Percentiles rank a stretch among this genome's conserved stretches.
Conservation (phyloP, 2,329 filamentous ascomycete species). For the Epichloe gansuensis region DNA sequence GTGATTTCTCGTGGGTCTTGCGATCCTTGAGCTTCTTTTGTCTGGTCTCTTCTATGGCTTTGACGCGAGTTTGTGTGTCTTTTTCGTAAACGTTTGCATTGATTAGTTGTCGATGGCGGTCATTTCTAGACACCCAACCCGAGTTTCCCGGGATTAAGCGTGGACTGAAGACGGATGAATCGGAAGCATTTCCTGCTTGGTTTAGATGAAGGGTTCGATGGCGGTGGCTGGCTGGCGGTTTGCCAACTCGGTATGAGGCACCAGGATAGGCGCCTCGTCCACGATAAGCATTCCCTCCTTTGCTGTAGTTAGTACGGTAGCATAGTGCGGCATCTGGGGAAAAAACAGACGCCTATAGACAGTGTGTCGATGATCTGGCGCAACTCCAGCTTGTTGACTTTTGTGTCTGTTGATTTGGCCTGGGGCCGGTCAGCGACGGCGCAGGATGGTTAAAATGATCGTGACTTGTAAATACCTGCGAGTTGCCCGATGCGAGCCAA, state of each 20-base stretch:
- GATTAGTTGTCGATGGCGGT: conserved; percentile 71
- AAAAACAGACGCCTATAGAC: conserved; percentile 24
- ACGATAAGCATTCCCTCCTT: conserved; percentile 7
- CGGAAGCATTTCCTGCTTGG: conserved; percentile 19
- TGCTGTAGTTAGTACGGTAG: conserved; percentile 1
- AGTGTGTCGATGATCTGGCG: conserved; percentile 15
- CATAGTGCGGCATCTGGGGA: not conserved
- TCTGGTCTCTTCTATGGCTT: conserved; percentile 59
- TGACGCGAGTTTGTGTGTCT: conserved; percentile 52
- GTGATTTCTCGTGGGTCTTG: conserved; percentile 45
- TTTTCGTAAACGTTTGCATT: conserved; percentile 69
- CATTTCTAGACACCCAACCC: conserved; percentile 57
- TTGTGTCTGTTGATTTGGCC: conserved; percentile 74
- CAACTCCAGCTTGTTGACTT: conserved; percentile 39
- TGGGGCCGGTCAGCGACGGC: conserved; percentile 22
- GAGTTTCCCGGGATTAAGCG: conserved; percentile 18
- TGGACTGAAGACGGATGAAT: conserved; percentile 23
- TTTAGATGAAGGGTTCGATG: conserved; percentile 54
- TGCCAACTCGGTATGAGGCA: conserved; percentile 24
- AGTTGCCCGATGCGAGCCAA: conserved; percentile 40
- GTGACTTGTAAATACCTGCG: conserved; percentile 26
- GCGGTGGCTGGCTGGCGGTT: conserved; percentile 25
- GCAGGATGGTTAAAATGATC: not conserved
- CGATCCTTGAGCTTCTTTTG: conserved; percentile 41
- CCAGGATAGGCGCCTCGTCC: conserved; percentile 18